These are phyloP conservation scores for Serpula lacrymans DNA, from an alignment of 768 basidiomycete genomes.

Conservation along the genomic window DNA sequence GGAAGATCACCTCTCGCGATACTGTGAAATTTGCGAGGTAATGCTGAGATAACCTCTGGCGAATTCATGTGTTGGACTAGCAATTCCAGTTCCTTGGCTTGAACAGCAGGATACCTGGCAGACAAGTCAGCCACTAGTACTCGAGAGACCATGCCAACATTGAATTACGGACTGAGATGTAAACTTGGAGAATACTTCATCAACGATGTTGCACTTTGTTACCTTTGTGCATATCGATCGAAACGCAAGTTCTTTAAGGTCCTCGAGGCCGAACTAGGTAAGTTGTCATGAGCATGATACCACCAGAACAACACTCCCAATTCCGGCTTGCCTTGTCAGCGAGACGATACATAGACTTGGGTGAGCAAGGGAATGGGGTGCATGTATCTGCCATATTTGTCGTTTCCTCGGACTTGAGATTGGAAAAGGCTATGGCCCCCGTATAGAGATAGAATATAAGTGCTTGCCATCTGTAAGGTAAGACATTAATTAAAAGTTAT, in stretches of 20 bases:
- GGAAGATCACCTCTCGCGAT: conserved; percentile 23
- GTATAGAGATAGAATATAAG: conserved; percentile 9
- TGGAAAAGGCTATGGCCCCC: conserved; percentile 4
- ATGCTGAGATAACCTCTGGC: conserved; percentile 10
- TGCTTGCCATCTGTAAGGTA: conserved; percentile 4
- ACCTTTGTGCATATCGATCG: conserved; percentile 2
- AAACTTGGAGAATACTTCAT: conserved; percentile 10
- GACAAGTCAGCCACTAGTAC: no score
- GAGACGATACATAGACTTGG: conserved; percentile 24
- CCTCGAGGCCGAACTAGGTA: conserved; percentile 2
- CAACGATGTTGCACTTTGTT: conserved; percentile 4
- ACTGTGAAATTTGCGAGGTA: conserved; percentile 19
- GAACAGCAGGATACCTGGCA: conserved; percentile 18
- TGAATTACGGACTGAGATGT: no score
- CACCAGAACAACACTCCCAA: background rate
- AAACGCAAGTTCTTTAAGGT: conserved; percentile 4
- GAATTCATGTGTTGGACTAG: conserved; percentile 9
- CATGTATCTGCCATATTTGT: no score
- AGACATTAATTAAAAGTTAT: background rate
- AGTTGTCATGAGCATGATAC: no score
- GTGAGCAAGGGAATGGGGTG: conserved; percentile 15
- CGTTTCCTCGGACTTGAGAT: conserved; percentile 1
- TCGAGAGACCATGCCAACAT: no score
- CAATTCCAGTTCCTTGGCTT: conserved; percentile 11
- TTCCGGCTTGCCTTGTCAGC: conserved; percentile 13